Base-by-base conservation (phyloP, 208 protist species). In the Crithidia brevicula region DNA sequence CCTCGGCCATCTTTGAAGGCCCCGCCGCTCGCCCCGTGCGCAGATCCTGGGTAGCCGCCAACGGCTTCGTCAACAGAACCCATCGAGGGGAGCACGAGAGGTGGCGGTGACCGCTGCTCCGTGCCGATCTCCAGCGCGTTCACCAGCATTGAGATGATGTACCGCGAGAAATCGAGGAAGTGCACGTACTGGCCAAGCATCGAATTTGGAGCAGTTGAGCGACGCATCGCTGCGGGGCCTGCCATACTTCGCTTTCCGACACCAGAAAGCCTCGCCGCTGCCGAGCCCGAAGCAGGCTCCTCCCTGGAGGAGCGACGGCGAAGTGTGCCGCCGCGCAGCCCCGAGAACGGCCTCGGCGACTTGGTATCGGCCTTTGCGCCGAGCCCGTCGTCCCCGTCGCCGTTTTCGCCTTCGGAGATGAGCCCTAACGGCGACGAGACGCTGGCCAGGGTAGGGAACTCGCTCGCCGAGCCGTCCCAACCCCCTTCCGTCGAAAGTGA, bases 71-170 rank as follows among this genome's bases (percentile, higher is more conserved):
- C 40, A 8, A 27, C 52, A 11, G 43, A 4, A 15, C 42, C 18
- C 25, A 25, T 38, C n/a, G n/a, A 47, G 34, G 56, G 62, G 1
- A 76, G 45, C 45, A 62, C 1, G 27, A 76, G 34, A 4, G 43
- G 54, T 16, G 62, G 43, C 16, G 54, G 62, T 9, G 47, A 45
- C 36, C 56, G 62, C 62, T 60, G 53, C 18, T 76, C 70, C 28
- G 46, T 56, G 31, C 54, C 62, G 28, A 76, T 76, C 31, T 60
- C 62, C 46, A 76, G 43, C 56, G 70, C 70, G 46, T 76, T 76
- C 28, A 70, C 25, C 6, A 76, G 70, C 46, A 65, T 52, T 0
- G 62, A 49, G 23, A 76, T 27, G 36, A 76, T 40, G 49, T 46
- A 60, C 34, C 59, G 46, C 13, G 70, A 70, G 25, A 76, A 76